A percentile compares a stretch with the other conserved stretches of the same genome.
Conservation (phyloP, 2,329 filamentous ascomycete genomes). For the Penicillium sp. region DNA sequence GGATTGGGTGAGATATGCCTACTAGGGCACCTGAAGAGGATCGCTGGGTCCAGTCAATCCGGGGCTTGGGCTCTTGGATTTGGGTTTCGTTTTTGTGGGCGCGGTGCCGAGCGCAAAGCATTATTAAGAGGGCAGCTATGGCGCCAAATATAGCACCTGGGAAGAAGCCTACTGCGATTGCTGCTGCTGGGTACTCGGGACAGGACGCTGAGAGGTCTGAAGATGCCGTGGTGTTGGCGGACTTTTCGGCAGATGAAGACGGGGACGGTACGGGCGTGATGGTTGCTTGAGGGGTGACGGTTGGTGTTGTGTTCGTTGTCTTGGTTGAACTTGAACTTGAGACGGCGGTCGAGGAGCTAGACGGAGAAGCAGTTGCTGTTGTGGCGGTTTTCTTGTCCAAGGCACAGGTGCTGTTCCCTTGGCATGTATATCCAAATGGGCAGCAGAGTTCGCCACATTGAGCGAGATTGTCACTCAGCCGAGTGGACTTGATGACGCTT, state of each 20-base stretch:
- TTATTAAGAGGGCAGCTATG: conserved; percentile 56
- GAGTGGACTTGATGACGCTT: conserved; percentile 45
- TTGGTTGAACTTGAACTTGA: conserved; percentile 19
- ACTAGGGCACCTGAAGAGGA: conserved; percentile 35
- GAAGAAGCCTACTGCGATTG: conserved; percentile 49
- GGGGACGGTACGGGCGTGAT: conserved; percentile 24
- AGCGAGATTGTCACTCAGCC: conserved; percentile 40
- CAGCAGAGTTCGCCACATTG: conserved; percentile 48
- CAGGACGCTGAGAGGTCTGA: conserved; percentile 23
- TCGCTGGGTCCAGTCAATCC: conserved; percentile 32
- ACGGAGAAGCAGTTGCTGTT: conserved; percentile 15
- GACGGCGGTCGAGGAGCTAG: not conserved
- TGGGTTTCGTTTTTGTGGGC: conserved; percentile 22
- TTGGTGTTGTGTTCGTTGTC: conserved; percentile 14
- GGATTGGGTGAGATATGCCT: conserved; percentile 47
- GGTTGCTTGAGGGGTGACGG: conserved; percentile 17
- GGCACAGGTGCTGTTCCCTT: conserved; percentile 30
- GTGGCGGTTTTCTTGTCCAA: conserved; percentile 27
- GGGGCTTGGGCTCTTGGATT: conserved; percentile 24
- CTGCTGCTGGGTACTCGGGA: conserved; percentile 42
- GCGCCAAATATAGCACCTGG: conserved; percentile 47
- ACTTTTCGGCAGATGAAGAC: conserved; percentile 20
- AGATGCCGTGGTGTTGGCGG: conserved; percentile 11
- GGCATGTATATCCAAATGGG: conserved; percentile 50
- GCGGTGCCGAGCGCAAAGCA: conserved; percentile 37